Base-by-base conservation (phyloP, 2,329 filamentous ascomycete species). In the Leptographium galeiforme region DNA sequence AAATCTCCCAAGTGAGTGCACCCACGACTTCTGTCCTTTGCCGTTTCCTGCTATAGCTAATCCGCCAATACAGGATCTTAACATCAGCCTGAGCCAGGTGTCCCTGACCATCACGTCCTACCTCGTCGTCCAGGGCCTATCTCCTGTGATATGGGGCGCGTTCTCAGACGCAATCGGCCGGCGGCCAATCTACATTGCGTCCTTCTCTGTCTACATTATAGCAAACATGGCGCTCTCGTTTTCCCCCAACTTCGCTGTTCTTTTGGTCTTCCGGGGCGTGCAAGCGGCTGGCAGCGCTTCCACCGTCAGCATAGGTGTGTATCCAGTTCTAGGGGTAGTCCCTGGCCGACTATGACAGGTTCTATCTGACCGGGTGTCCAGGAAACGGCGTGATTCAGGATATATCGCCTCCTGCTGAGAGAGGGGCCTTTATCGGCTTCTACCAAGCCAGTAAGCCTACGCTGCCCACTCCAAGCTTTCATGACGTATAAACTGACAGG, bases 371-470 rank as follows among this genome's bases (percentile, higher is more conserved):
- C 14, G 19, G n/a, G 18, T 12, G 4, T 3, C 10, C 14, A 52
- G 50, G 50, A 1, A 52, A 52, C 30, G 50, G 50, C 8, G 50
- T 52, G 25, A 47, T 52, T 16, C 50, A 52, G 19, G 50, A 52
- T 14, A 52, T 52, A 4, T 39, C 43, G n/a, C 50, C 50, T 6
- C 50, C 50, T 7, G 43, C 50, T 18, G 45, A 36, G 7, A 14
- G 50, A 2, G 50, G 50, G 8, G 43, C 43, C 6, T 52, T 39
- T 11, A 52, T 52, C 33, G 38, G 50, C 6, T 52, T 52, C 10
- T 52, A 52, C 25, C 50, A 52, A 52, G 50, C 50, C 14, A 46
- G 50, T 52, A 52, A 19, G 50, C 39, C 8, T 10, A 10, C 33
- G 8, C 32, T 38, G 16, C 16, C 16, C 30, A 0, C 13, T 8